Evolutionary conservation across 805 yeast species (phyloP), one percentile per base, ranked within the genome.

Genomic region (Metschnikowia henanensis): DNA sequence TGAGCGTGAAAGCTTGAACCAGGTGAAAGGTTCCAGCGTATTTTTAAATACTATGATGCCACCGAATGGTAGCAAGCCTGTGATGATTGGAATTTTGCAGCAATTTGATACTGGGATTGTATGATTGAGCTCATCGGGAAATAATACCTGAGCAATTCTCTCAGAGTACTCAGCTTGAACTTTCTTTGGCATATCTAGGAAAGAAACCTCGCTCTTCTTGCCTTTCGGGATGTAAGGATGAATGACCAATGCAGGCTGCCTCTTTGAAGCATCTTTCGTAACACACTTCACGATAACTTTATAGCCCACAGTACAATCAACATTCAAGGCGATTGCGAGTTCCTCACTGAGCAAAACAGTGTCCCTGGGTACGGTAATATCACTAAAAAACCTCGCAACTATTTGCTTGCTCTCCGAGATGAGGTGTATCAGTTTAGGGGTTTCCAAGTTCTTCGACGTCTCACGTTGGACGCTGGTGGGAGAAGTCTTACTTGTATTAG

Each of bases 281-380:
- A 81, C 69, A 9, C 75, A 65, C 51, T 79, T 81, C 7, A 88
- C 49, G 4, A 75, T 66, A 3, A 85, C 62, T 22, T 79, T 64
- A 45, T 73, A 70, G 0, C 91, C 92, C 6, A 79, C 67, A 13
- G 58, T 51, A 6, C 59, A 57, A 26, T 74, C 75, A 1, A 80
- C 63, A 0, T 81, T 79, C 20, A 87, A 66, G 0, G 90, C 81
- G 17, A 73, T 62, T 0, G 87, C 73, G 28, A 85, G 64, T 3
- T 75, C 62, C 15, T 59, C 56, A 0, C 90, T 81, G 8, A 87
- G 52, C 0, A 80, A 84, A 8, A 75, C 77, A 22, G 69, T 68
- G 13, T 67, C 64, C 0, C 56, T 46, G 0, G 73, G 69, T 0
- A 68, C 62, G 1, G 50, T 40, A 2, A 66, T 55, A 48, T 53